These are phyloP conservation scores for Thymus quinquecostatus DNA, from an alignment of 257 asterid species.

Conservation along the genomic window DNA sequence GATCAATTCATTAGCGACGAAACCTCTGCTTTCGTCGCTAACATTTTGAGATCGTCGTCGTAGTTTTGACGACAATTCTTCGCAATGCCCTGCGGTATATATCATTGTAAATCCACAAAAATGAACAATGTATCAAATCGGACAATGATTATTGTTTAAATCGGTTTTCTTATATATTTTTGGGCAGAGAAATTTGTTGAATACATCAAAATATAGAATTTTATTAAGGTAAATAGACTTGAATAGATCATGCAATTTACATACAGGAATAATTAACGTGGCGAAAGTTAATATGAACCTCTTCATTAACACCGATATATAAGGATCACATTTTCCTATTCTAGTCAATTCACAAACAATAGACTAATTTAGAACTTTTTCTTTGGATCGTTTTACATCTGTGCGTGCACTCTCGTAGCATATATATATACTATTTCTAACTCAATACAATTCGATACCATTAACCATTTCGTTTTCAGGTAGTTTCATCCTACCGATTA, in stretches of 20 bases:
- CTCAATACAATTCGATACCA: background rate
- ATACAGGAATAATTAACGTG: background rate
- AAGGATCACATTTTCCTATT: background rate
- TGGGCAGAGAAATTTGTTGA: too few relatives aligned
- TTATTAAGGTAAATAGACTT: too few relatives aligned
- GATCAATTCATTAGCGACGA: too few relatives aligned
- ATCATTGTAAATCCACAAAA: conserved; percentile 1
- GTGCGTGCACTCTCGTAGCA: background rate
- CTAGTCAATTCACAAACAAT: too few relatives aligned
- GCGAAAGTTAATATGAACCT: background rate
- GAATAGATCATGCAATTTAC: background rate
- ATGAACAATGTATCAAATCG: background rate
- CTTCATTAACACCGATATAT: background rate
- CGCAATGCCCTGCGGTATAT: background rate
- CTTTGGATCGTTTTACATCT: conserved; percentile 22
- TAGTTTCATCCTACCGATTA: background rate
- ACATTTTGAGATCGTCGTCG: too few relatives aligned
- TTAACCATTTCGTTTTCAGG: background rate
- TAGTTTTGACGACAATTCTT: background rate
- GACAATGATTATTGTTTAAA: too few relatives aligned
- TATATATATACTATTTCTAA: background rate
- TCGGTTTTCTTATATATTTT: too few relatives aligned
- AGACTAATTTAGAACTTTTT: background rate
- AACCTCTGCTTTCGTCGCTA: too few relatives aligned
- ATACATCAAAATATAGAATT: too few relatives aligned